These are phyloP conservation scores for Noccaea caerulescens DNA, from an alignment of 345 rosid genomes.

Conservation along the genomic window DNA sequence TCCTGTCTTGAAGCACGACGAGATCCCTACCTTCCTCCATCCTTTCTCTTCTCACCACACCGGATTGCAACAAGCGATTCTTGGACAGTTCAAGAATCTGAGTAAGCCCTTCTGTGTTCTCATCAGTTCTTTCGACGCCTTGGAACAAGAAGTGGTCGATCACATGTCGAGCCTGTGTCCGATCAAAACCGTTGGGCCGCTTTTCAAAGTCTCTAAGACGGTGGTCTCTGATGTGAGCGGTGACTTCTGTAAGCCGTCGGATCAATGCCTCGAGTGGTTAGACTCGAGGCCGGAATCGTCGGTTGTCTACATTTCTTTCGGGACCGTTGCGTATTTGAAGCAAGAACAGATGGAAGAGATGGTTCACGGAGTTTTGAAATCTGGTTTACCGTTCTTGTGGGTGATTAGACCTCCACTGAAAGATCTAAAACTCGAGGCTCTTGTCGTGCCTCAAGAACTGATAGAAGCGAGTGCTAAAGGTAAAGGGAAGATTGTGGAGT, in stretches of 20 bases:
- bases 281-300: conserved; percentile 33
- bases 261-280: neutral
- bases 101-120: neutral
- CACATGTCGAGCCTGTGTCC: neutral
- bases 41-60: conserved; percentile 49
- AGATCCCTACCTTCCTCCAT: conserved; percentile 74
- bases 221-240: neutral
- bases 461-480: neutral
- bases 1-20: conserved; percentile 66
- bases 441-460: conserved; percentile 6
- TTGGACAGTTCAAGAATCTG: neutral
- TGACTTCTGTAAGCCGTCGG: neutral
- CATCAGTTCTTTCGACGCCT: neutral
- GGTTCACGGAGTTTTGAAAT: conserved; percentile 34
- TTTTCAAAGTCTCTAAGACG: neutral
- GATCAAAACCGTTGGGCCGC: conserved; percentile 6
- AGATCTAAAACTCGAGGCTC: neutral
- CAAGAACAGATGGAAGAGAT: conserved; percentile 49
- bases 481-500: conserved; percentile 31
- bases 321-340: conserved; percentile 40
- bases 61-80: conserved; percentile 28
- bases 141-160: conserved; percentile 3
- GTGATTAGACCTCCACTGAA: conserved; percentile 12
- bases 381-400: conserved; percentile 32
- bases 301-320: conserved; percentile 58